Percentiles rank a stretch among this genome's conserved stretches.
Conservation (phyloP, 345 rosid species). For the Eucalyptus pauciflora region DNA sequence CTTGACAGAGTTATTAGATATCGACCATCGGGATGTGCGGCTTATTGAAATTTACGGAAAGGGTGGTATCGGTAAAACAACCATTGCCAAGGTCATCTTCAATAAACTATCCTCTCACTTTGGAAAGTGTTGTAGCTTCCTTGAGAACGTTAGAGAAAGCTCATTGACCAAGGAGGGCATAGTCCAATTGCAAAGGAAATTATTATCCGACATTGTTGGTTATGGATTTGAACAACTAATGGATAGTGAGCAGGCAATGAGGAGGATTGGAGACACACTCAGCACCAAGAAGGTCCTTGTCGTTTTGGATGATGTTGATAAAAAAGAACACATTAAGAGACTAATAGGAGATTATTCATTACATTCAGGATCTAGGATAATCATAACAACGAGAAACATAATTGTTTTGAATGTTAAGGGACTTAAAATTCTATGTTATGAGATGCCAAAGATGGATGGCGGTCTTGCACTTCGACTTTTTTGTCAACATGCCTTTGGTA, state of each 20-base stretch:
- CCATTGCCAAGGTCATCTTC: not conserved
- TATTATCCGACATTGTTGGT: not conserved
- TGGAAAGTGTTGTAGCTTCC: not conserved
- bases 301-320: not conserved
- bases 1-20: not conserved
- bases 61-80: not conserved
- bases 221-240: no score
- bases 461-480: not conserved
- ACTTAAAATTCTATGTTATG: not conserved
- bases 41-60: not conserved
- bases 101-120: not conserved
- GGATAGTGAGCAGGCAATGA: not conserved
- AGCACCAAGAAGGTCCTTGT: no score
- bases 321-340: not conserved
- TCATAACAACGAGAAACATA: not conserved
- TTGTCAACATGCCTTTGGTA: not conserved
- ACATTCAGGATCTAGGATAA: not conserved
- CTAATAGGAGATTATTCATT: not conserved
- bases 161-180: not conserved
- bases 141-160: not conserved
- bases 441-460: not conserved
- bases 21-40: not conserved
- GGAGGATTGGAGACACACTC: fast-evolving
- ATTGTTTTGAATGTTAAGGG: not conserved
- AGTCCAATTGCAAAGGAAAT: not conserved